Conservation (phyloP, 352 stramenopile genomes). For the Phytophthora cactorum region DNA sequence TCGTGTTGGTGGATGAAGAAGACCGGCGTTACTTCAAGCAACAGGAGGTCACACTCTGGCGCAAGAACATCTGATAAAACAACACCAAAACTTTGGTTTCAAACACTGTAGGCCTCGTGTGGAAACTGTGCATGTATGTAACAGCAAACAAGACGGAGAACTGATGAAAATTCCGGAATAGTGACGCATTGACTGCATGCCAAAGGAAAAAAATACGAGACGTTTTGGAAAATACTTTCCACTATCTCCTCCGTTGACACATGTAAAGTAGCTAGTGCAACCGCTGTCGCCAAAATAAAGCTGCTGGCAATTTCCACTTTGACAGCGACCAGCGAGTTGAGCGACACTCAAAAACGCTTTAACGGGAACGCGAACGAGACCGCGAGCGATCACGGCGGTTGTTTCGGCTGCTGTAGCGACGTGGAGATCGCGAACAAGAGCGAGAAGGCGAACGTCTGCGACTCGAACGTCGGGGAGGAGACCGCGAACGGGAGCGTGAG, state of each 20-base stretch:
- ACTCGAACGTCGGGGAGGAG: slow-evolving; percentile 31
- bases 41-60: slow-evolving; percentile 98
- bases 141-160: no score
- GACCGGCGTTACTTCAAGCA: slow-evolving; percentile 99
- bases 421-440: slow-evolving; percentile 30
- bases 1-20: slow-evolving; percentile 99
- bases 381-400: slow-evolving; percentile 25
- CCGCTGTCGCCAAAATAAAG: slow-evolving; percentile 21
- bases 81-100: background rate
- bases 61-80: slow-evolving; percentile 56
- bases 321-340: slow-evolving; percentile 5
- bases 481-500: slow-evolving; percentile 34
- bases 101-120: no score
- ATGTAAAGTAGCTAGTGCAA: no score
- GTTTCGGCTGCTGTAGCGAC: slow-evolving; percentile 33
- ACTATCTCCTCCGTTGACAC: no score
- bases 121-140: no score
- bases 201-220: slow-evolving; percentile 15
- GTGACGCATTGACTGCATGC: slow-evolving; percentile 10
- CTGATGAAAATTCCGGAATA: background rate
- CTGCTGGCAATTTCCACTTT: slow-evolving; percentile 8
- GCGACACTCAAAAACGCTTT: slow-evolving; percentile 11
- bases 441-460: slow-evolving; percentile 43
- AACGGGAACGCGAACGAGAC: slow-evolving; percentile 41
- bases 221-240: background rate